These are phyloP conservation scores for Lunasporangiospora selenospora DNA, from an alignment of 192 early-diverging fungal species.

Conservation along the genomic window DNA sequence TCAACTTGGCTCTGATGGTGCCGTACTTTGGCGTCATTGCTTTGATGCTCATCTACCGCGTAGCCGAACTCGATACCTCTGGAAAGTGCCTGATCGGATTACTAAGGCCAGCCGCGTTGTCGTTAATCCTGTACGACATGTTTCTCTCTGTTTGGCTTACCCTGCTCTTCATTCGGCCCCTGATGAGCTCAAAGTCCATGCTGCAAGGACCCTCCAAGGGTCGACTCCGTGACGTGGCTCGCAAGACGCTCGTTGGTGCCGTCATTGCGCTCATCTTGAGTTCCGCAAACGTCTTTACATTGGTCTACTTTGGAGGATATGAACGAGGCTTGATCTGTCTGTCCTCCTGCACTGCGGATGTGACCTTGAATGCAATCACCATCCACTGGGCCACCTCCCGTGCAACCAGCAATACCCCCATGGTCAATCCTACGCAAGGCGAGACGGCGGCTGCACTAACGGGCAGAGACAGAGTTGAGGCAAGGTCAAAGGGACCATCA, in stretches of 20 bases:
- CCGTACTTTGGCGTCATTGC: constrained; percentile 11
- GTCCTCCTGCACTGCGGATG: constrained; percentile 47
- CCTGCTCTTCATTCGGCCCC: constrained; percentile 15
- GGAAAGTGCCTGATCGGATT: constrained; percentile 18
- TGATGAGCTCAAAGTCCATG: constrained; percentile 15
- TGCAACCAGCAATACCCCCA: too few species aligned
- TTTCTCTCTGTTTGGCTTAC: constrained; percentile 15
- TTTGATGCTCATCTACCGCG: constrained; percentile 17
- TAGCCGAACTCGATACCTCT: neutral
- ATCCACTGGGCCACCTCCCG: constrained; percentile 49
- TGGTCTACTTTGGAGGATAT: constrained; percentile 38
- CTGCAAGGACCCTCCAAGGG: constrained; percentile 23
- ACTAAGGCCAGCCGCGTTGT: constrained; percentile 6
- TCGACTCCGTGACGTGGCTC: constrained; percentile 28
- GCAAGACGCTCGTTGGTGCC: constrained; percentile 44
- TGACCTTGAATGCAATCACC: constrained; percentile 47
- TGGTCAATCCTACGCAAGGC: too few species aligned
- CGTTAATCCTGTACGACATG: constrained; percentile 17
- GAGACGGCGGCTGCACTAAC: too few species aligned
- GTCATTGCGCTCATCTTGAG: constrained; percentile 45
- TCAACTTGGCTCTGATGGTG: constrained; percentile 8
- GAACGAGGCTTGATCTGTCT: constrained; percentile 50
- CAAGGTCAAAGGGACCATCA: too few species aligned
- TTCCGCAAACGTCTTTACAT: constrained; percentile 43
- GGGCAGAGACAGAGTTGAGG: too few species aligned